Evolutionary conservation across 306 rosid species (phyloP).

Genomic region (Casuarina glauca): DNA sequence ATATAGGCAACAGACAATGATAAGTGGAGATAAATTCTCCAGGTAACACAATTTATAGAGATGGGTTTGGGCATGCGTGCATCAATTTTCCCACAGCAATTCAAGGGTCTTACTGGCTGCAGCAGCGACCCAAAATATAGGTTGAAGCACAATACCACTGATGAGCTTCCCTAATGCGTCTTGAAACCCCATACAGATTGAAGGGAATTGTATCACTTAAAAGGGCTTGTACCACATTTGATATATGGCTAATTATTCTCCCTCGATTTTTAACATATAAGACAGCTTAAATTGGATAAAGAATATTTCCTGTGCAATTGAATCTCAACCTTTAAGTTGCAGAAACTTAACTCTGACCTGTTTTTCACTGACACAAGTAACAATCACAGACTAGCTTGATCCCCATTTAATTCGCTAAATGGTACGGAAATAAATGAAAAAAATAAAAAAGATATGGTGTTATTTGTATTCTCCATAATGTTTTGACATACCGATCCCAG

Average conservation of each 20-base stretch:
- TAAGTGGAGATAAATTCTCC: neutral
- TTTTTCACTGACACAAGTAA: neutral
- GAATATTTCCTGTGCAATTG: neutral
- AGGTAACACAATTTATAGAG: neutral
- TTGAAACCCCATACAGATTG: neutral
- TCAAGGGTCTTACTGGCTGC: too few species aligned
- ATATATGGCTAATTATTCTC: neutral
- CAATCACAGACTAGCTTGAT: neutral
- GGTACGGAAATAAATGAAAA: neutral
- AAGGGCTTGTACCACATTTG: neutral
- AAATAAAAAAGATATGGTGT: neutral
- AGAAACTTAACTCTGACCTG: neutral
- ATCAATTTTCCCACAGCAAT: neutral
- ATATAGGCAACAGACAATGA: neutral
- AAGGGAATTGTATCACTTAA: neutral
- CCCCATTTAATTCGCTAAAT: neutral
- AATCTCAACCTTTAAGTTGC: neutral
- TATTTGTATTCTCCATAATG: neutral
- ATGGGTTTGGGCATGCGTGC: neutral
- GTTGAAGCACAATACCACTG: neutral
- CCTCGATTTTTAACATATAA: neutral
- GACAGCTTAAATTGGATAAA: neutral
- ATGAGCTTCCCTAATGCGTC: neutral
- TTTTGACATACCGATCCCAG: neutral
- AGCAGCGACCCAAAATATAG: too few species aligned